phyloP scores from a whole-genome alignment of 768 basidiomycete species.

The Boletus rufocinnamomeus region DNA sequence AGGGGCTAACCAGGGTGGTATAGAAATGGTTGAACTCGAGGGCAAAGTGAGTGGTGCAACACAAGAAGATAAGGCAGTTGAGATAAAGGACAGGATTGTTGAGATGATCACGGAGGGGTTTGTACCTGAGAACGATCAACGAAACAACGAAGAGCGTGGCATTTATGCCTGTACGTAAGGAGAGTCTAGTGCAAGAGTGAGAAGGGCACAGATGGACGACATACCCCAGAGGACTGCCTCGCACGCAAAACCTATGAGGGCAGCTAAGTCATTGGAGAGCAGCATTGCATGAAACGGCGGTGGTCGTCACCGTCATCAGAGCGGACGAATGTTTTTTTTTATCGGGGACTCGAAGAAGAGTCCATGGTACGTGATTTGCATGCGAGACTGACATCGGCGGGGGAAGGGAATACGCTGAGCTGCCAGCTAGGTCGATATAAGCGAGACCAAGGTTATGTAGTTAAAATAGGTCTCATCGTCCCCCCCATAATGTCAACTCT shows the following conservation, averaged over 20 bases:
- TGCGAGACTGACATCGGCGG: no score
- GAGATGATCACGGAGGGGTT: slow-evolving; percentile 12
- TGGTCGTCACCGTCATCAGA: neutral
- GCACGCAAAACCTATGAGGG: slow-evolving; percentile 40
- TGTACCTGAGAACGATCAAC: slow-evolving; percentile 25
- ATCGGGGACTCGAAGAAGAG: no score
- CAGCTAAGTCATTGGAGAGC: slow-evolving; percentile 34
- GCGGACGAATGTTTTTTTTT: neutral
- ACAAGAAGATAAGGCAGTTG: slow-evolving; percentile 34
- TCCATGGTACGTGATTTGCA: no score
- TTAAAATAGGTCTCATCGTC: no score
- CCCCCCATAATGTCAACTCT: no score
- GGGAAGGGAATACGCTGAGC: no score
- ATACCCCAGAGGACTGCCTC: slow-evolving; percentile 41
- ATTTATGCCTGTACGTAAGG: slow-evolving; percentile 16
- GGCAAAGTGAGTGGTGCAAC: slow-evolving; percentile 35
- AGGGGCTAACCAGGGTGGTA: slow-evolving; percentile 32
- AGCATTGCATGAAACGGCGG: no score
- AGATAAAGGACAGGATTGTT: slow-evolving; percentile 31
- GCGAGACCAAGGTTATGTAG: no score
- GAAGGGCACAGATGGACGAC: neutral
- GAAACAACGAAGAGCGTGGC: slow-evolving; percentile 34
- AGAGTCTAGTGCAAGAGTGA: neutral
- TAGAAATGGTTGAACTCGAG: slow-evolving; percentile 41
- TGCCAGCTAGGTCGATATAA: no score